These are phyloP conservation scores for Emmonsiellopsis sp. DNA, from an alignment of 2,329 filamentous ascomycete species.

Conservation along the genomic window DNA sequence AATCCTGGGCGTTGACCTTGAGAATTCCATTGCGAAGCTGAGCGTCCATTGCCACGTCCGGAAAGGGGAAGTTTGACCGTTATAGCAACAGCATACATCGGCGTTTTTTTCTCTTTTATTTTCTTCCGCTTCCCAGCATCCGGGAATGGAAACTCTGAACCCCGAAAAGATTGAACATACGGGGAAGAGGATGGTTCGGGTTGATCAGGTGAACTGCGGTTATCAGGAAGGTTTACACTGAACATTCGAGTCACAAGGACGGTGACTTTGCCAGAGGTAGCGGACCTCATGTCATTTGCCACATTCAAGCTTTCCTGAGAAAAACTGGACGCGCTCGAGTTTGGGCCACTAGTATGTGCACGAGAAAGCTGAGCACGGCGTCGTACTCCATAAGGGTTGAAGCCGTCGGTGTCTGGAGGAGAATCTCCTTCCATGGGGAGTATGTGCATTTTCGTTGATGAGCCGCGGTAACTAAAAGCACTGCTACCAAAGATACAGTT, in stretches of 20 bases:
- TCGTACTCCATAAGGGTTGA: slow-evolving; percentile 10
- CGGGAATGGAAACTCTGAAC: slow-evolving; percentile 30
- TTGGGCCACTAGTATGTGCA: slow-evolving; percentile 29
- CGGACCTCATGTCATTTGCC: slow-evolving; percentile 9
- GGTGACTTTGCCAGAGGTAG: slow-evolving; percentile 37
- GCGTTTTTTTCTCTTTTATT: slow-evolving; percentile 45
- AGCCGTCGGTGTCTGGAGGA: slow-evolving; percentile 14
- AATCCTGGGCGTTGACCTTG: slow-evolving; percentile 22
- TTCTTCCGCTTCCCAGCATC: slow-evolving; percentile 35
- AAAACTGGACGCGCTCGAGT: slow-evolving; percentile 11
- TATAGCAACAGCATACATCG: slow-evolving; percentile 52
- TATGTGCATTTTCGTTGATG: slow-evolving; percentile 53
- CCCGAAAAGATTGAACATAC: slow-evolving; percentile 25
- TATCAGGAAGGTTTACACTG: slow-evolving; percentile 46
- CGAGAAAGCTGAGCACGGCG: slow-evolving; percentile 28
- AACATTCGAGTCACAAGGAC: slow-evolving; percentile 52
- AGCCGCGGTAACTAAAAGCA: slow-evolving; percentile 49
- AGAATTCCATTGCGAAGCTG: slow-evolving; percentile 27
- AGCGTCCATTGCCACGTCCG: slow-evolving; percentile 25
- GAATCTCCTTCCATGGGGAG: slow-evolving; percentile 36
- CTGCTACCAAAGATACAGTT: slow-evolving; percentile 55
- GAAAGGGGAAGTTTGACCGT: slow-evolving; percentile 45
- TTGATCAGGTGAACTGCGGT: slow-evolving; percentile 28
- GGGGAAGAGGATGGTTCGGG: slow-evolving; percentile 24
- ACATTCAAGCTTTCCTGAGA: slow-evolving; percentile 20